A percentile compares a stretch with the other conserved stretches of the same genome.
These are phyloP conservation scores for Phytophthora crassamura DNA, from an alignment of 352 stramenopile genomes.

Conservation along the genomic window DNA sequence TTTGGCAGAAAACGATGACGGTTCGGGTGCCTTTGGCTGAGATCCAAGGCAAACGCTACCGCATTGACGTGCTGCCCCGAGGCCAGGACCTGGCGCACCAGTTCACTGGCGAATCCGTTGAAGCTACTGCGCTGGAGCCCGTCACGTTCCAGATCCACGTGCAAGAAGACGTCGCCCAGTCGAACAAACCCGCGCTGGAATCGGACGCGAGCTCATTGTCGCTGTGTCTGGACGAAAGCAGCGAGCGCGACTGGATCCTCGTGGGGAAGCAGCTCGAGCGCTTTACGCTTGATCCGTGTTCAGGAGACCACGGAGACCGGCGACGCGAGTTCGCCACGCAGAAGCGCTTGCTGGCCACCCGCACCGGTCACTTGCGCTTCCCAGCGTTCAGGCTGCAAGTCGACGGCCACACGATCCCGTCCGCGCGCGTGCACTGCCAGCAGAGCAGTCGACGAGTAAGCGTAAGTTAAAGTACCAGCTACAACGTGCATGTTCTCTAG, in stretches of 20 bases:
- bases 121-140: constrained; percentile 44
- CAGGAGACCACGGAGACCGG: constrained; percentile 9
- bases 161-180: constrained; percentile 25
- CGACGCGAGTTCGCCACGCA: constrained; percentile 45
- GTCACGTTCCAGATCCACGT: constrained; percentile 59
- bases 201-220: constrained; percentile 24
- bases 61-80: constrained; percentile 48
- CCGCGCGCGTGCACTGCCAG: constrained; percentile 47
- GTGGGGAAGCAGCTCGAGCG: constrained; percentile 68
- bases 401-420: constrained; percentile 20
- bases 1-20: constrained; percentile 28
- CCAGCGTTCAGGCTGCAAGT: constrained; percentile 57
- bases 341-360: constrained; percentile 56
- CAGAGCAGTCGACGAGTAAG: constrained; percentile 47
- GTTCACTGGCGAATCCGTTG: constrained; percentile 12
- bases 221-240: constrained; percentile 60
- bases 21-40: constrained; percentile 38
- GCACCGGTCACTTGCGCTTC: constrained; percentile 54
- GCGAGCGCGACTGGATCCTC: constrained; percentile 72
- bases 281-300: constrained; percentile 36
- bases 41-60: constrained; percentile 43
- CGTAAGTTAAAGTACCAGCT: constrained; percentile 28
- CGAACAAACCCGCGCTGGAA: constrained; percentile 3
- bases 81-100: constrained; percentile 5
- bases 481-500: constrained; percentile 15